Evolutionary conservation across 768 basidiomycete species (phyloP).

Genomic region (Tremella mesenterica): DNA sequence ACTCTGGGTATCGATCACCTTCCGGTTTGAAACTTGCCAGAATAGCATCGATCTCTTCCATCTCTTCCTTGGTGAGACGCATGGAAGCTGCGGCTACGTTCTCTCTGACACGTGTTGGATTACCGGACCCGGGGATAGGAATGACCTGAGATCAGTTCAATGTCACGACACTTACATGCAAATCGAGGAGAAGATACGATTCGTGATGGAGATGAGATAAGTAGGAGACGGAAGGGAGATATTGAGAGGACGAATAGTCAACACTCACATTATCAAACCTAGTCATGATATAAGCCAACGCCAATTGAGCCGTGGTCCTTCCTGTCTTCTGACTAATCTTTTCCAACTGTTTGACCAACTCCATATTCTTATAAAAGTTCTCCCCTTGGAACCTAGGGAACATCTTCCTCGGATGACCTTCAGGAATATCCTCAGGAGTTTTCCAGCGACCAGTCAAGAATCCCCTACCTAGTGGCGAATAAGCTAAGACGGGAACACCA

Average conservation of each 20-base stretch:
- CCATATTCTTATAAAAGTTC: slow-evolving; percentile 44
- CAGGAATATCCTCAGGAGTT: slow-evolving; percentile 26
- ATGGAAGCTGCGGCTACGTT: slow-evolving; percentile 48
- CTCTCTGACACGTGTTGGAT: slow-evolving; percentile 48
- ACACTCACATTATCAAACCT: neutral
- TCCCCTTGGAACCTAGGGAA: slow-evolving; percentile 43
- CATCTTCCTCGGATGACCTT: slow-evolving; percentile 32
- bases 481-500: slow-evolving; percentile 48
- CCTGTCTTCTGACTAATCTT: no score
- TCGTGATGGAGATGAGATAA: no score
- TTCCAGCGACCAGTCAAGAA: slow-evolving; percentile 36
- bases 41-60: slow-evolving; percentile 45
- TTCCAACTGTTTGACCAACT: slow-evolving; percentile 42
- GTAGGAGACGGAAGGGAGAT: no score
- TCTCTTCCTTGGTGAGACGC: slow-evolving; percentile 46
- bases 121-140: slow-evolving; percentile 48
- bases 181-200: no score
- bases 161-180: slow-evolving; percentile 29
- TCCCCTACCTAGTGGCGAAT: slow-evolving; percentile 47
- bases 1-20: slow-evolving; percentile 6
- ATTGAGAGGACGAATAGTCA: no score
- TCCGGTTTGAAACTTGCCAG: slow-evolving; percentile 4
- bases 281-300: neutral
- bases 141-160: slow-evolving; percentile 44
- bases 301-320: neutral